Percentiles rank a stretch among this genome's conserved stretches.
Evolutionary conservation across 805 yeast genomes (phyloP).

Genomic region (Monosporozyma servazzii): DNA sequence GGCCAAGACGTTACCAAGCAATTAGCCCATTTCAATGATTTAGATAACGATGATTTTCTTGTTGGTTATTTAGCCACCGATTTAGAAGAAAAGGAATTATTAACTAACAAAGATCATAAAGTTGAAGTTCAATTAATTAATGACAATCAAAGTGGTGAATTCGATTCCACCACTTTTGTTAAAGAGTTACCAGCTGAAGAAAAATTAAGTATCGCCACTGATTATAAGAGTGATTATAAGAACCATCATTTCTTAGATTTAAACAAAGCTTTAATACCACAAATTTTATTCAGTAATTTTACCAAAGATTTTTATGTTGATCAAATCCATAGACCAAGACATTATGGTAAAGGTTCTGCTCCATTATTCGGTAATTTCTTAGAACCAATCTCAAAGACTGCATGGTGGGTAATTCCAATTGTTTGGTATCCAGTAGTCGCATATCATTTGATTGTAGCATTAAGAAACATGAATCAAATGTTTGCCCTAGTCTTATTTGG

Average conservation of each 20-base stretch:
- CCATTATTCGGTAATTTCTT: conserved; percentile 89
- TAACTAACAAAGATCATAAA: conserved; percentile 50
- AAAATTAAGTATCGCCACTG: conserved; percentile 69
- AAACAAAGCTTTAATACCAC: conserved; percentile 69
- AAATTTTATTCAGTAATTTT: conserved; percentile 68
- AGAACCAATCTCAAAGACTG: conserved; percentile 83
- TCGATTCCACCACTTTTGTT: conserved; percentile 46
- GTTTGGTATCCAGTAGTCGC: conserved; percentile 81
- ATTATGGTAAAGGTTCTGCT: conserved; percentile 95
- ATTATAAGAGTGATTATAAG: conserved; percentile 56
- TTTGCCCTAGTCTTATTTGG: conserved; percentile 51
- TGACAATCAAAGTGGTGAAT: conserved; percentile 25
- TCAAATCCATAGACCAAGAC: conserved; percentile 96
- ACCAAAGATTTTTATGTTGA: conserved; percentile 85
- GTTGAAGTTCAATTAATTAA: conserved; percentile 49
- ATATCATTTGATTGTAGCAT: conserved; percentile 52
- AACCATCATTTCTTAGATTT: conserved; percentile 84
- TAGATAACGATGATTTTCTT: conserved; percentile 72
- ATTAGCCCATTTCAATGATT: conserved; percentile 74
- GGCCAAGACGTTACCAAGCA: conserved; percentile 81
- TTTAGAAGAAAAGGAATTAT: conserved; percentile 64
- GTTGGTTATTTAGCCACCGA: conserved; percentile 78
- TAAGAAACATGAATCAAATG: conserved; percentile 36
- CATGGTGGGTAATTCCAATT: conserved; percentile 89
- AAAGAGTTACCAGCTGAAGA: conserved; percentile 63